phyloP scores from a whole-genome alignment of 306 rosid genomes.

The Heteromeles arbutifolia region DNA sequence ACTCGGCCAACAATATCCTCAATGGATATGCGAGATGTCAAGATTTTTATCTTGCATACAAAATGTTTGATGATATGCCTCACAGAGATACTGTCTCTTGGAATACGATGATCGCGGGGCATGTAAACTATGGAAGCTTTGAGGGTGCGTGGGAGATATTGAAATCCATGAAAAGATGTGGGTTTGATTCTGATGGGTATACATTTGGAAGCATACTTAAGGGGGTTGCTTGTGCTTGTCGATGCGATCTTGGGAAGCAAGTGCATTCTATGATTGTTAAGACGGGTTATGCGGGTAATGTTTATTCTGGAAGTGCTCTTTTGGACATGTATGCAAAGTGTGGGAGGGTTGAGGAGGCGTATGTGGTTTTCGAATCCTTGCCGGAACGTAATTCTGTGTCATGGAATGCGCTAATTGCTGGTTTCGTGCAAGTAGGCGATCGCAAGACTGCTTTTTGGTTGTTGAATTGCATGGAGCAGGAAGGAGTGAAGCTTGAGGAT shows the following conservation, averaged over 20 bases:
- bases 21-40: conserved; percentile 31
- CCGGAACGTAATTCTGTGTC: conserved; percentile 48
- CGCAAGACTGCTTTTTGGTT: conserved; percentile 37
- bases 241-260: conserved; percentile 45
- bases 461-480: conserved; percentile 48
- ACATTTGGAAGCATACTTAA: conserved; percentile 76
- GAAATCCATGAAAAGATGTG: conserved; percentile 41
- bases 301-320: conserved; percentile 65
- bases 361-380: conserved; percentile 33
- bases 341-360: conserved; percentile 57
- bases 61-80: conserved; percentile 56
- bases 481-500: conserved; percentile 51
- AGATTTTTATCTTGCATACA: conserved; percentile 30
- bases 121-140: conserved; percentile 29
- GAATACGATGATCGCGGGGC: conserved; percentile 64
- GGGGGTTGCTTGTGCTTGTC: conserved; percentile 37
- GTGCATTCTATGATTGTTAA: conserved; percentile 56
- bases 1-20: conserved; percentile 55
- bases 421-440: conserved; percentile 51
- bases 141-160: conserved; percentile 37
- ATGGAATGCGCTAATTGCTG: conserved; percentile 73
- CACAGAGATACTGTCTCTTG: conserved; percentile 66
- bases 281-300: conserved; percentile 38
- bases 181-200: conserved; percentile 38
- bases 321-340: conserved; percentile 89